phyloP scores from a whole-genome alignment of 2,329 filamentous ascomycete genomes.

The Conoideocrella luteorostrata region DNA sequence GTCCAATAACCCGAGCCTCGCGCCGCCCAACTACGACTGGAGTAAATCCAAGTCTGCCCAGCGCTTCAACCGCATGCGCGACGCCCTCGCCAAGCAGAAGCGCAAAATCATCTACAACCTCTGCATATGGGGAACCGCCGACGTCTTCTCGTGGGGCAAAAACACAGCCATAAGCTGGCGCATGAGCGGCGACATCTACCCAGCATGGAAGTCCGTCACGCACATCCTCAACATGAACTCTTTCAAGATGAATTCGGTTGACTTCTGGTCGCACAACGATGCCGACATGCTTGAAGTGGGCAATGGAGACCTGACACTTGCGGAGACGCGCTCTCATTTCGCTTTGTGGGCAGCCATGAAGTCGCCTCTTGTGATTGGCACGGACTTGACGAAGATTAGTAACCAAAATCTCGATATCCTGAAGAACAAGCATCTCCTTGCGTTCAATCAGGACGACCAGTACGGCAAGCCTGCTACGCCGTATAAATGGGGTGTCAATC shows the following conservation, averaged over 20 bases:
- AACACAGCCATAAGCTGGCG: slow-evolving; percentile 40
- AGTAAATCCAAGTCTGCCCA: slow-evolving; percentile 24
- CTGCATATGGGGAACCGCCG: slow-evolving; percentile 47
- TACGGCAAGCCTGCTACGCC: slow-evolving; percentile 32
- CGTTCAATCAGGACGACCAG: slow-evolving; percentile 43
- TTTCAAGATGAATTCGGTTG: slow-evolving; percentile 35
- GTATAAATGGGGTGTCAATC: slow-evolving; percentile 42
- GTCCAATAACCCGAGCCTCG: slow-evolving; percentile 4
- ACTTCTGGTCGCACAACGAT: slow-evolving; percentile 46
- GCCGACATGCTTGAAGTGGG: slow-evolving; percentile 46
- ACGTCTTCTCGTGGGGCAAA: slow-evolving; percentile 44
- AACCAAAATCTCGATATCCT: slow-evolving; percentile 32
- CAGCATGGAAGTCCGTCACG: slow-evolving; percentile 26
- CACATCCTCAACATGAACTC: slow-evolving; percentile 43
- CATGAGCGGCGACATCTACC: slow-evolving; percentile 36
- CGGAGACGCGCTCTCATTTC: slow-evolving; percentile 44
- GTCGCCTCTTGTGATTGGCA: slow-evolving; percentile 43
- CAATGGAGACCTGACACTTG: slow-evolving; percentile 35
- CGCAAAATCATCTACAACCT: slow-evolving; percentile 44
- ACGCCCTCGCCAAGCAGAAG: slow-evolving; percentile 38
- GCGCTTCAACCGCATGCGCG: slow-evolving; percentile 45
- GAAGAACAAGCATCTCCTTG: slow-evolving; percentile 31
- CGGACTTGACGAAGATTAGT: slow-evolving; percentile 29
- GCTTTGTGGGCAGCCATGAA: slow-evolving; percentile 46
- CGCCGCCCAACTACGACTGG: slow-evolving; percentile 17